Base-by-base conservation (phyloP, 495 filamentous ascomycete species). In the Annulohypoxylon moriforme region DNA sequence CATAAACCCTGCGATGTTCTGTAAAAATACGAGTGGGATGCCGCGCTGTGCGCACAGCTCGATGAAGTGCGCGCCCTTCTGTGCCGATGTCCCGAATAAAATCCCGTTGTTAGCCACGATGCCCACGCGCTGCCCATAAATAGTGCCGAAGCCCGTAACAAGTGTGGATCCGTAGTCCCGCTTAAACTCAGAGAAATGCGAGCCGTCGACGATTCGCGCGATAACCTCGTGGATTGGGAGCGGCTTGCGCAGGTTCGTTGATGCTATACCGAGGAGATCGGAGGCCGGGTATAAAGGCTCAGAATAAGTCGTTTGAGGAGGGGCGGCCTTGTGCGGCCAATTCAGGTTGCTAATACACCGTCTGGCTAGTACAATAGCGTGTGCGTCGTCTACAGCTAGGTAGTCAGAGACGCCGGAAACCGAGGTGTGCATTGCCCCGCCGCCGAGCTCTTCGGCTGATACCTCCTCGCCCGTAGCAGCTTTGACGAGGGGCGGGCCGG, bases 1-100 rank as follows among this genome's bases (percentile, higher is more conserved):
- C 96, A 99, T 99, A 85, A 99, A 99, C 25, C 96, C 96, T 6
- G 88, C 91, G 78, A 99, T 99, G 77, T 99, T 99, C 77, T 99
- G 96, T 38, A 99, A 81, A 80, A 99, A 99, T 31, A 99, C 83
- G 0, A 99, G 84, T 14, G 96, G 95, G 53, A 98, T 93, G 24
- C 90, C 86, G 56, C 96, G 91, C 79, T 98, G 93, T 6, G 89
- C 88, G 83, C 96, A 98, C n/a, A 99, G 89, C 79, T 99, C 93
- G 77, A 98, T 97, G 81, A 99, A 99, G 80, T 99, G 96, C 4
- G 96, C 94, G 10, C 96, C 96, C 80, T 99, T 99, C 52, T 97
- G 87, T 3, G 93, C 89, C 14, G 91, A 93, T 72, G 92, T 89
- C 38, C 93, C 95, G 86, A 98, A 97, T n/a, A 99, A 85, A 71